Base-by-base conservation (phyloP, 2,329 filamentous ascomycete species). In the Akanthomyces dipterigenus region DNA sequence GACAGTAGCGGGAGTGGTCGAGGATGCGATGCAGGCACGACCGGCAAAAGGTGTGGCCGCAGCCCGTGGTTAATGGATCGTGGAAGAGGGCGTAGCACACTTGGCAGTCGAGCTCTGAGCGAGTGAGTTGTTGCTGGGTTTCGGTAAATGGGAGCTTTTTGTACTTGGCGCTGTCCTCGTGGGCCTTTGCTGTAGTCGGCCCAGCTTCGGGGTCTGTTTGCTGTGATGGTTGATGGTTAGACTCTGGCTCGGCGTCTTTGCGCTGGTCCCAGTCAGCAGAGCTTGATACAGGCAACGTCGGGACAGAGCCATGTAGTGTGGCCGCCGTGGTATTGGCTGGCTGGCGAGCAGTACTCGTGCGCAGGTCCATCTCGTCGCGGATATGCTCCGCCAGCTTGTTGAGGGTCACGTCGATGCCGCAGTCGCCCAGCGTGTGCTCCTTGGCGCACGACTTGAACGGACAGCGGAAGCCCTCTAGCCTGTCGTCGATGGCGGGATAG, bases 21-120 rank as follows among this genome's bases (percentile, higher is more conserved):
- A 96, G 78, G 7, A 90, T 85, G 50, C 89, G 85, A 61, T 87
- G 84, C 24, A 96, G 78, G 71, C 93, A 97, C 63, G 83, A 82
- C 22, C 89, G 86, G 72, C 93, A 97, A 68, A 95, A 93, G 0
- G 91, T 96, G 72, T 97, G 93, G 1, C 93, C 93, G 68, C 93
- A 97, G 1, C 84, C 81, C 0, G 91, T 96, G 0, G 92, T 96
- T 56, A 93, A 78, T 0, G 93, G 91, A 64, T 96, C 89, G 63
- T 91, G 77, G 71, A 93, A 89, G 24, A 96, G 74, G 45, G 86
- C 84, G 72, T 93, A 96, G 74, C 93, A 96, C 62, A 96, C 86
- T 68, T 95, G 90, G 66, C 93, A 97, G 69, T 96, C 91, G 69
- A 96, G 78, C 70, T 96, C 91, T 18, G 80, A 78, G 63, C 87